Evolutionary conservation across 176 grass and related monocot species (phyloP).

Genomic region (Avena eriantha): DNA sequence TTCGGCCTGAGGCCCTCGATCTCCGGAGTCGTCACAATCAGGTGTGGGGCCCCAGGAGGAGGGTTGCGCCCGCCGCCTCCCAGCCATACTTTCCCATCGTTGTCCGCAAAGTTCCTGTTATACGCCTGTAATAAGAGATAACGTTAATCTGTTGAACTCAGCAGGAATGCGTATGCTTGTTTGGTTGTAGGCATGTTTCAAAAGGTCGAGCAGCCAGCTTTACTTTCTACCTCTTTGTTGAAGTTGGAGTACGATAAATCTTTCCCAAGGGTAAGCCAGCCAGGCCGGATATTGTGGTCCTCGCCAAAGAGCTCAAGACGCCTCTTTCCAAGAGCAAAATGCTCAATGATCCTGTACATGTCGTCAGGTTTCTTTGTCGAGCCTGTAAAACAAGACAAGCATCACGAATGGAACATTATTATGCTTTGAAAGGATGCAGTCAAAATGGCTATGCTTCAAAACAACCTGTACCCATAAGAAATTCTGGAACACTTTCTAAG

Average conservation of each 20-base stretch:
- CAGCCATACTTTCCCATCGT: constrained; percentile 93
- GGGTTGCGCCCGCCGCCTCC: constrained; percentile 90
- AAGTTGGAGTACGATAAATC: constrained; percentile 93
- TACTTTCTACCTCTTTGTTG: constrained; percentile 73
- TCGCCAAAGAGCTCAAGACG: constrained; percentile 94
- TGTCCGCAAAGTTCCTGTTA: constrained; percentile 66
- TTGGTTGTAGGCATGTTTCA: neutral
- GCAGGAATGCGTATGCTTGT: neutral
- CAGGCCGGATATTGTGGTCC: constrained; percentile 91
- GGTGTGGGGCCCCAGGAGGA: constrained; percentile 87
- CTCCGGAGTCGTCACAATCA: constrained; percentile 85
- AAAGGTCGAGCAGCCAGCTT: neutral
- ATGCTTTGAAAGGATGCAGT: neutral
- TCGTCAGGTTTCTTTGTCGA: constrained; percentile 97
- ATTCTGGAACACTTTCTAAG: constrained; percentile 2
- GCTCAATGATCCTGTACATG: constrained; percentile 98
- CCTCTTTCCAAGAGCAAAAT: constrained; percentile 95
- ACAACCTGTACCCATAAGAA: neutral
- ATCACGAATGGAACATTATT: neutral
- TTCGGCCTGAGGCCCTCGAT: constrained; percentile 85
- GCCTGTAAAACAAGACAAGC: constrained; percentile 46
- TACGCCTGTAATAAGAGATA: constrained; percentile 54
- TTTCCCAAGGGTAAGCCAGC: constrained; percentile 94
- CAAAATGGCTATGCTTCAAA: neutral
- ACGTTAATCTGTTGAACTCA: neutral